Conservation (phyloP, 1,284 basidiomycete genomes). For the Sporisorium scitamineum region DNA sequence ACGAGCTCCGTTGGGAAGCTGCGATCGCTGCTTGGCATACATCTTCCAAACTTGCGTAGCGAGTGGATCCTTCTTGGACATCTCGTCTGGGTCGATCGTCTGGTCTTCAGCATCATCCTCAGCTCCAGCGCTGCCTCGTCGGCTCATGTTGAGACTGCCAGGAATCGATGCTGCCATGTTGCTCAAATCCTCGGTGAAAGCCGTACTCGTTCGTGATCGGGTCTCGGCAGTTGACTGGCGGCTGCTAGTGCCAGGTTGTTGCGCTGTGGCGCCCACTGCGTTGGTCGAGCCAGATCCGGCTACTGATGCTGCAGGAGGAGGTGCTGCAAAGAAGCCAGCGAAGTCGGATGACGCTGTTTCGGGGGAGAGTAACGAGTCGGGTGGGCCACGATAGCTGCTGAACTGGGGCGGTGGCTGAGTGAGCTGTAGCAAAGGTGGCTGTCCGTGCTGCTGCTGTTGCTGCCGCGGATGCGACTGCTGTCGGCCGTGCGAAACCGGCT, state of each 20-base stretch:
- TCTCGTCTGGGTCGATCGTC: constrained; percentile 63
- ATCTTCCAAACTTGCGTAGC: constrained; percentile 97
- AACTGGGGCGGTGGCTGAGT: constrained; percentile 34
- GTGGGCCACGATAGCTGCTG: constrained; percentile 32
- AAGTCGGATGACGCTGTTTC: constrained; percentile 34
- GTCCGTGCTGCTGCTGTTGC: constrained; percentile 19
- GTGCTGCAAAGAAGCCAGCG: constrained; percentile 24
- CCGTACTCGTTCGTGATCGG: constrained; percentile 39
- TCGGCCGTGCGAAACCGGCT: constrained; percentile 11
- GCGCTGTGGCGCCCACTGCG: not conserved
- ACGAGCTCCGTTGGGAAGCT: constrained; percentile 87
- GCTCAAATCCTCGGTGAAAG: constrained; percentile 23
- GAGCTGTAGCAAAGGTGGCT: constrained; percentile 27
- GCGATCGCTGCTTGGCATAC: constrained; percentile 88
- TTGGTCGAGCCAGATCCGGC: not conserved
- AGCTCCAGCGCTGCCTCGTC: constrained; percentile 55
- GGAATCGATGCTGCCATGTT: constrained; percentile 16
- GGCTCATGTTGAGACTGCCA: constrained; percentile 41
- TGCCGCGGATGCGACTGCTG: constrained; percentile 20
- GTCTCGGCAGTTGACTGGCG: constrained; percentile 20
- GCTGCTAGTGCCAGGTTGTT: constrained; percentile 12
- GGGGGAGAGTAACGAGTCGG: constrained; percentile 28
- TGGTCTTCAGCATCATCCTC: constrained; percentile 47
- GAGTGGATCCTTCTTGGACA: constrained; percentile 80
- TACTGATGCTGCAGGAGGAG: not conserved